Conservation (phyloP, 345 rosid genomes). For the Lenwebbia sp. region DNA sequence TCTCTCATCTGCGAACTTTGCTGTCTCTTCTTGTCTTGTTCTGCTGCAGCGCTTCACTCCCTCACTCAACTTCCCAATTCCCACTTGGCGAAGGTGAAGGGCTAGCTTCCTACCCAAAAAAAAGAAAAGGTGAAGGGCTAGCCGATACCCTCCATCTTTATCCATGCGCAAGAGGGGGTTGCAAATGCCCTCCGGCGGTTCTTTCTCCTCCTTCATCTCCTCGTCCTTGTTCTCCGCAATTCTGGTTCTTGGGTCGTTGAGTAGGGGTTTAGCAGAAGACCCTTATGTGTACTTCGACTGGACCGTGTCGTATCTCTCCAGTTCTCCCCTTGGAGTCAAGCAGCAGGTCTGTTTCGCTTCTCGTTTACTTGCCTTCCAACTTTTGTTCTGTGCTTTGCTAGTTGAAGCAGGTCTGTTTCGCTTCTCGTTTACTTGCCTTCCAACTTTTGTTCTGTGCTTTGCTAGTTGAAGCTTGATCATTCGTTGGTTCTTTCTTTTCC, state of each 20-base stretch:
- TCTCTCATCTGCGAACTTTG: not conserved
- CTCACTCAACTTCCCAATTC: not conserved
- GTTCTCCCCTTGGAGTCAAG: conserved; percentile 58
- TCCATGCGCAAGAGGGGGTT: conserved; percentile 1
- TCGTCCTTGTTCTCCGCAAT: conserved; percentile 1
- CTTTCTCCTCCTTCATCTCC: not conserved
- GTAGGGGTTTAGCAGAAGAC: conserved; percentile 35
- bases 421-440: not conserved
- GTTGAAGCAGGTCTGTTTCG: not conserved
- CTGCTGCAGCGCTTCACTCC: not conserved
- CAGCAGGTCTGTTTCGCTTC: conserved; percentile 39
- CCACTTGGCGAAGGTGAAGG: not conserved
- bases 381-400: not conserved
- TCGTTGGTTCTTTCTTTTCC: not conserved
- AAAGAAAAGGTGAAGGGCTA: not conserved
- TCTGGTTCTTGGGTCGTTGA: conserved; percentile 10
- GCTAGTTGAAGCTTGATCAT: not conserved
- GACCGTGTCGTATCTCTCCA: conserved; percentile 71
- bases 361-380: not conserved
- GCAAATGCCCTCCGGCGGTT: conserved; percentile 26
- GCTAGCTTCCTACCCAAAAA: no score
- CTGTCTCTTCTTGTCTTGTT: not conserved
- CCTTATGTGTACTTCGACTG: conserved; percentile 80
- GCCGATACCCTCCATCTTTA: not conserved
- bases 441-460: not conserved